Base-by-base conservation (phyloP, 805 yeast species). In the Grigorovia transvaalensis region DNA sequence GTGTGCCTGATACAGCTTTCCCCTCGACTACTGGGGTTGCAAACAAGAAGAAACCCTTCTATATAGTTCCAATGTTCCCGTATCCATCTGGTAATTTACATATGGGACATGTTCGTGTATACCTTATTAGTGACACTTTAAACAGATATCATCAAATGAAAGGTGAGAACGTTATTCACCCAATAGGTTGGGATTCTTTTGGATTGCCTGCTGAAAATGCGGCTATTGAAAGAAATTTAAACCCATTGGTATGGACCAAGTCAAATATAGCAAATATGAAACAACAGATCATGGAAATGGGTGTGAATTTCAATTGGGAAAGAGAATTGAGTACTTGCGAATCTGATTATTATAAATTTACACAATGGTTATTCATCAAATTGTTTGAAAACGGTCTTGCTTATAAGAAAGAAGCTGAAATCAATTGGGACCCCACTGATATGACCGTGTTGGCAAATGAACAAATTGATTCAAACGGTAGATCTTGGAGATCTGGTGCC, bases 171-270 rank as follows among this genome's bases (percentile, higher is more conserved):
- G 96, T 91, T 13, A 74, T 91, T 1, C 96, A 93, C 64, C 97
- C 98, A 0, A 90, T 93, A 95, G 99, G 99, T 0, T 93, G 97
- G 97, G 99, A 93, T 72, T 96, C 98, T 0, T 93, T 93, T 74
- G 99, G 99, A 0, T 73, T 93, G 29, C 99, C 99, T 0, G 99
- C 99, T 0, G 99, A 93, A 65, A 93, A 93, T 66, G 99, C 99
- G 0, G 99, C 99, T 0, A 82, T 88, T 33, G 96, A 90, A 65
- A 71, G 95, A 55, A 80, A 81, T 1, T 74, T 88, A 12, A 80
- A 80, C 55, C 97, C 99, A 0, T 78, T 80, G 0, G 75, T 67
- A 1, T 93, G 99, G 99, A 93, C 99, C 0, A 74, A 71, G 44
- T 61, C 71, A 15, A 93, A 93, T 64, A 88, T 93, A n/a, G 70